phyloP scores from a whole-genome alignment of 768 basidiomycete genomes.

The Suillus placidus region DNA sequence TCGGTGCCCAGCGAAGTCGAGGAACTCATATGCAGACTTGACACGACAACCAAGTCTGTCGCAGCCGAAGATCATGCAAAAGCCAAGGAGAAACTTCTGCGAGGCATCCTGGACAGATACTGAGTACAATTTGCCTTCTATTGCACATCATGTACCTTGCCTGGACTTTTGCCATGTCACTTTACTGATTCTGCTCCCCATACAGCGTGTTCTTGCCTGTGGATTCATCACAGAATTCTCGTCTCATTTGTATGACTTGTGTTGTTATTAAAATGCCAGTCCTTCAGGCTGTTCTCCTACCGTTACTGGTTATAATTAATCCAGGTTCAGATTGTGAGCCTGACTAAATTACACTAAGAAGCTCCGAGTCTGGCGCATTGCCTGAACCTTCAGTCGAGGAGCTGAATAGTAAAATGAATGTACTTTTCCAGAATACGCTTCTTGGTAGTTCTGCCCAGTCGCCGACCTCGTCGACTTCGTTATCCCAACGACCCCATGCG shows the following conservation, averaged over 20 bases:
- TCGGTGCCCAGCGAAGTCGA: constrained; percentile 56
- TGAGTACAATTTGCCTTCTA: constrained; percentile 12
- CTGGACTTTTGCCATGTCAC: background rate
- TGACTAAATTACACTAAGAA: background rate
- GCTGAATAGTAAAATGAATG: background rate
- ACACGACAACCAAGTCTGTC: constrained; percentile 53
- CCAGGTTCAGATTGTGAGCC: background rate
- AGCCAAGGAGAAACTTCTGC: constrained; percentile 37
- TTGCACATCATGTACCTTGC: background rate
- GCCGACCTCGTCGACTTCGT: background rate
- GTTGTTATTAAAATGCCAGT: background rate
- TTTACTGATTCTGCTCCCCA: background rate
- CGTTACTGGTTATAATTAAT: background rate
- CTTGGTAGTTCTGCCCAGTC: background rate
- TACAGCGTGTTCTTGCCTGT: background rate
- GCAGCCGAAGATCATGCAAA: constrained; percentile 35
- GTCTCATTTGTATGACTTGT: constrained; percentile 1
- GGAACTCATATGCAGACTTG: constrained; percentile 50
- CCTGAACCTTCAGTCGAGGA: background rate
- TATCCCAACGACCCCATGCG: background rate
- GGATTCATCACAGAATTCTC: background rate
- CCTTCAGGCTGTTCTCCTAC: background rate
- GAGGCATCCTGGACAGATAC: constrained; percentile 38
- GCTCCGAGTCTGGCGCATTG: background rate
- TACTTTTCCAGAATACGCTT: background rate